These are phyloP conservation scores for Pseudogymnoascus sp. DNA, from an alignment of 2,329 filamentous ascomycete genomes.

Conservation along the genomic window DNA sequence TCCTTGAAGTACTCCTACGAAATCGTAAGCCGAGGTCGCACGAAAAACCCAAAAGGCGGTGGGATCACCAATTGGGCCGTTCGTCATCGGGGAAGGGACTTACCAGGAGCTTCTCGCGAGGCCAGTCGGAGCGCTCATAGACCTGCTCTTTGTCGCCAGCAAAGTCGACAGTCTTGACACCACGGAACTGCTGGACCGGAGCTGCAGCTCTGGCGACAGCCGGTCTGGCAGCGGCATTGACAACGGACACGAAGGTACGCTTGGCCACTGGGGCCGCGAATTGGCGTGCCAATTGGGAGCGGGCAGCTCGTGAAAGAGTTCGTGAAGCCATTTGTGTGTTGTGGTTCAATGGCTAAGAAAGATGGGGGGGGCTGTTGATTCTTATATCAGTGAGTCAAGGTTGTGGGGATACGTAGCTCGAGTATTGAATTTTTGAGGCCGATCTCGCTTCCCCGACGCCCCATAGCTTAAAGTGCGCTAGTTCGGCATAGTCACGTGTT, in stretches of 20 bases:
- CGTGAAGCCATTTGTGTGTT: constrained; percentile 65
- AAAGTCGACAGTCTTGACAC: constrained; percentile 98
- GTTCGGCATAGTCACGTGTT: constrained; percentile 1
- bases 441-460: constrained; percentile 7
- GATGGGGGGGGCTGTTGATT: constrained; percentile 21
- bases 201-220: constrained; percentile 41
- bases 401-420: constrained; percentile 4
- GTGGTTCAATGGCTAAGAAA: constrained; percentile 12
- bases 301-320: constrained; percentile 61
- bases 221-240: constrained; percentile 47
- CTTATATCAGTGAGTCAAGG: constrained; percentile 18
- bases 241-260: constrained; percentile 54
- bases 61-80: background rate
- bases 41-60: constrained; percentile 10
- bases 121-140: constrained; percentile 98
- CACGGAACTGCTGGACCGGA: constrained; percentile 54
- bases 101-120: constrained; percentile 93
- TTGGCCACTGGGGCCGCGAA: constrained; percentile 50
- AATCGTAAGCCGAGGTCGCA: constrained; percentile 15
- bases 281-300: constrained; percentile 55
- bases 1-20: constrained; percentile 96
- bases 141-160: constrained; percentile 91
- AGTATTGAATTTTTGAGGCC: constrained; percentile 3
- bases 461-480: background rate
- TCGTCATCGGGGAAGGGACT: constrained; percentile 34